These are phyloP conservation scores for Fusarium circinatum DNA, from an alignment of 2,329 filamentous ascomycete species.

Conservation along the genomic window DNA sequence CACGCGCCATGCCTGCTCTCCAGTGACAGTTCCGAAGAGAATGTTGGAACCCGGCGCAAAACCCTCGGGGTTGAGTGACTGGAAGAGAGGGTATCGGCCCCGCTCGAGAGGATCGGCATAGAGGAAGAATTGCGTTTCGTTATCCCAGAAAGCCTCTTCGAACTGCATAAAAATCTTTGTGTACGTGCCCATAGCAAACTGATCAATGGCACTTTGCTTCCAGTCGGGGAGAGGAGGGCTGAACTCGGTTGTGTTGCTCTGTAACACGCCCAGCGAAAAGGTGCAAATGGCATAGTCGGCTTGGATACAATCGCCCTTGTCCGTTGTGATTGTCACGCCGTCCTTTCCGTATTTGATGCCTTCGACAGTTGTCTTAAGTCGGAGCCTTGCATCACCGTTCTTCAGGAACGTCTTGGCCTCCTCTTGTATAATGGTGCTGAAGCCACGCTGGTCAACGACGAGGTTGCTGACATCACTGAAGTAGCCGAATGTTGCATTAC, in stretches of 20 bases:
- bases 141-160: slow-evolving; percentile 71
- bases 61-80: slow-evolving; percentile 66
- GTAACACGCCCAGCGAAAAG: slow-evolving; percentile 75
- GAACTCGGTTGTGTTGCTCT: slow-evolving; percentile 69
- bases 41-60: slow-evolving; percentile 72
- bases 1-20: slow-evolving; percentile 55
- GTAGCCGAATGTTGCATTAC: slow-evolving; percentile 71
- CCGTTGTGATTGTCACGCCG: slow-evolving; percentile 63
- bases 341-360: slow-evolving; percentile 62
- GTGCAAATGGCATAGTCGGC: slow-evolving; percentile 73
- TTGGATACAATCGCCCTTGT: slow-evolving; percentile 64
- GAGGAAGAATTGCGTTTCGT: slow-evolving; percentile 56
- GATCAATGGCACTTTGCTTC: slow-evolving; percentile 72
- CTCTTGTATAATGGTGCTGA: slow-evolving; percentile 65
- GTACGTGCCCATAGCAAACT: slow-evolving; percentile 76
- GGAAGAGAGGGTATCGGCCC: slow-evolving; percentile 67
- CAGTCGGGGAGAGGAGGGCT: slow-evolving; percentile 67
- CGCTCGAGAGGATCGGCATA: slow-evolving; percentile 56
- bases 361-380: slow-evolving; percentile 67
- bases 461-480: slow-evolving; percentile 71
- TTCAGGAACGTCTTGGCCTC: slow-evolving; percentile 68
- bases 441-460: slow-evolving; percentile 70
- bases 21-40: slow-evolving; percentile 66
- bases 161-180: slow-evolving; percentile 80
- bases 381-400: slow-evolving; percentile 64